phyloP scores from a whole-genome alignment of 306 rosid species.

The Acacia melanoxylon region DNA sequence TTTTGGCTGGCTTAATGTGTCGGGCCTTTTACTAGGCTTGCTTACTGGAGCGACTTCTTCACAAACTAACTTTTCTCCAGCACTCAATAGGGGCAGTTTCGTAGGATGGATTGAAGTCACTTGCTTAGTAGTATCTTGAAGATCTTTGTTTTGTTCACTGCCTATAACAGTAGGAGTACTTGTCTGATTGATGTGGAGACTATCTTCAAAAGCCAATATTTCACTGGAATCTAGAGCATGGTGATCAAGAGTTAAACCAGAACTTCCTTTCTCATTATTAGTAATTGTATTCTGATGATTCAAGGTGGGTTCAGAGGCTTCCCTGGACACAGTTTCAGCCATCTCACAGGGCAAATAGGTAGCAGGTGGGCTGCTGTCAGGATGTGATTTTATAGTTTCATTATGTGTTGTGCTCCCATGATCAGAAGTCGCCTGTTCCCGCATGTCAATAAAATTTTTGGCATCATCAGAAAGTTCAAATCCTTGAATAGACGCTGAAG shows the following conservation, averaged over 20 bases:
- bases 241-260: conserved; percentile 30
- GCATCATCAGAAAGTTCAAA: conserved; percentile 81
- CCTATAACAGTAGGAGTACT: conserved; percentile 34
- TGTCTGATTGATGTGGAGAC: conserved; percentile 28
- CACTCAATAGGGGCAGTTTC: conserved; percentile 35
- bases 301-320: conserved; percentile 20
- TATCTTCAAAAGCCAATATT: conserved; percentile 26
- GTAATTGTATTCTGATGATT: conserved; percentile 25
- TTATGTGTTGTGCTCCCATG: conserved; percentile 31
- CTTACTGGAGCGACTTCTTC: conserved; percentile 40
- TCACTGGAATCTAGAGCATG: conserved; percentile 33
- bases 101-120: conserved; percentile 31
- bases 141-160: conserved; percentile 39
- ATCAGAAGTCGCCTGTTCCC: conserved; percentile 48
- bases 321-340: conserved; percentile 38
- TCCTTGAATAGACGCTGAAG: conserved; percentile 80
- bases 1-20: conserved; percentile 36
- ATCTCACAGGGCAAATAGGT: conserved; percentile 42
- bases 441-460: conserved; percentile 57
- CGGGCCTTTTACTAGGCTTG: conserved; percentile 38
- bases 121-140: conserved; percentile 42
- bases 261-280: conserved; percentile 32
- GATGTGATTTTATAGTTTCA: conserved; percentile 48
- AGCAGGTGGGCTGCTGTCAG: conserved; percentile 36
- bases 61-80: conserved; percentile 50